Base-by-base conservation (phyloP, 1,284 basidiomycete genomes). In the Sporisorium iseilematis-ciliati region DNA sequence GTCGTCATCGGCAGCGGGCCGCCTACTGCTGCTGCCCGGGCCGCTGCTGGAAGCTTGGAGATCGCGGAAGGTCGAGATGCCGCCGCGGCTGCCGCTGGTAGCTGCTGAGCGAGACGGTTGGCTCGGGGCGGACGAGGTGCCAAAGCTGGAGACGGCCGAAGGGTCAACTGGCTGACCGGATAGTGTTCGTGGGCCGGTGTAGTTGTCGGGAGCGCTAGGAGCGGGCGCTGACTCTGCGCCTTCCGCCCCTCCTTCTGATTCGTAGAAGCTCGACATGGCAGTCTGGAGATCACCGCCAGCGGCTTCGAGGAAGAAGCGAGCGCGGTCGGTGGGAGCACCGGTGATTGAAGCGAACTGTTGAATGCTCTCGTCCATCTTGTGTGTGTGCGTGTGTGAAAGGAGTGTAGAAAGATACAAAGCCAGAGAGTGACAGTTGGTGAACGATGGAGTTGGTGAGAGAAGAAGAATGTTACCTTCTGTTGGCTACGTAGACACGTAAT, bases 21-120 rank as follows among this genome's bases (percentile, higher is more conserved):
- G 46, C 45, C 74, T 61, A 8, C 68, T 35, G n/a, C 65, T 46
- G 7, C 54, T 42, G 4, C 35, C 35, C 20, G 70, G 63, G 31
- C 56, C 59, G 20, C 58, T 33, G 38, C 41, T 49, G 29, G 57
- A 46, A n/a, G 73, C 46, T 11, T 68, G 73, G 12, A 87, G 63
- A 60, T 86, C 84, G 45, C 84, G 60, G 50, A 87, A 79, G 64
- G 87, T 79, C 80, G 87, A 70, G 63, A 86, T 73, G 65, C 86
- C 82, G 29, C 74, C 65, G 4, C 63, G 56, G 25, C 53, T 63
- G 16, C 43, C 59, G 35, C 63, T 40, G 45, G 53, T 31, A 10
- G 63, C 29, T 40, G 64, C 57, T 21, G 61, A 42, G 8, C 54
- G 64, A 21, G 59, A 51, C 5, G 59, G 48, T 40, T 49, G 55